Evolutionary conservation across 2,329 filamentous ascomycete species (phyloP).

Genomic region (Neocatenulostroma microsporum): DNA sequence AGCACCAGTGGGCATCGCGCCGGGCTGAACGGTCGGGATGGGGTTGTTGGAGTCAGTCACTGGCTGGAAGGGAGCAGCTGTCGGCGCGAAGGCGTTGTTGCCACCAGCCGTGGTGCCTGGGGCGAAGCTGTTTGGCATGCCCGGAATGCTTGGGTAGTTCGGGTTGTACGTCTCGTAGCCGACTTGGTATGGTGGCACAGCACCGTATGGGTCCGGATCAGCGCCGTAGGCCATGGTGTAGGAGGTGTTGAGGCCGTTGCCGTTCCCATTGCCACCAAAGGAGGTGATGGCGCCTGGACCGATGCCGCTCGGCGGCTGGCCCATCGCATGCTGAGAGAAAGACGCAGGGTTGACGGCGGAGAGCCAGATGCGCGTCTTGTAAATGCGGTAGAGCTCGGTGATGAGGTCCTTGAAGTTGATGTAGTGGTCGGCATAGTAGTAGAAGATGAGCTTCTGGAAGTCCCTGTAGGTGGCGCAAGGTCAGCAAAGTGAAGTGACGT

Average conservation of each 20-base stretch:
- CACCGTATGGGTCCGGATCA: conserved; percentile 28
- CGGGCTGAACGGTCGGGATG: conserved; percentile 6
- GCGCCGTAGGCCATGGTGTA: conserved; percentile 29
- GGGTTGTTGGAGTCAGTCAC: conserved; percentile 7
- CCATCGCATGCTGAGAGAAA: conserved; percentile 46
- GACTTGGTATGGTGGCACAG: conserved; percentile 27
- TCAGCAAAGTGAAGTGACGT: no score
- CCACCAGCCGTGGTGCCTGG: conserved; percentile 4
- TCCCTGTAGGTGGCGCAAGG: conserved; percentile 64
- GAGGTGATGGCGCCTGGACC: conserved; percentile 29
- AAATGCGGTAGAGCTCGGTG: conserved; percentile 96
- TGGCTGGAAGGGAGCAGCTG: conserved; percentile 4
- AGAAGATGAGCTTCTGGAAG: conserved; percentile 98
- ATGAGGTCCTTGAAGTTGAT: conserved; percentile 99
- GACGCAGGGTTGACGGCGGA: conserved; percentile 97
- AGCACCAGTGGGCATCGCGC: conserved; percentile 6
- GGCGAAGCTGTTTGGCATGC: conserved; percentile 25
- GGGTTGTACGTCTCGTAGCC: conserved; percentile 27
- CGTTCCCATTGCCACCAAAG: conserved; percentile 13
- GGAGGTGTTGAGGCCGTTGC: conserved; percentile 18
- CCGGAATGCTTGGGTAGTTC: conserved; percentile 27
- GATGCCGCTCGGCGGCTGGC: conserved; percentile 29
- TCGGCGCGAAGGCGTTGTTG: conserved; percentile 1
- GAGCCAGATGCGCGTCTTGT: conserved; percentile 99
- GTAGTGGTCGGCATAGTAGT: conserved; percentile 96